phyloP scores from a whole-genome alignment of 805 yeast species.

The Kazachstania kunashirensis region DNA sequence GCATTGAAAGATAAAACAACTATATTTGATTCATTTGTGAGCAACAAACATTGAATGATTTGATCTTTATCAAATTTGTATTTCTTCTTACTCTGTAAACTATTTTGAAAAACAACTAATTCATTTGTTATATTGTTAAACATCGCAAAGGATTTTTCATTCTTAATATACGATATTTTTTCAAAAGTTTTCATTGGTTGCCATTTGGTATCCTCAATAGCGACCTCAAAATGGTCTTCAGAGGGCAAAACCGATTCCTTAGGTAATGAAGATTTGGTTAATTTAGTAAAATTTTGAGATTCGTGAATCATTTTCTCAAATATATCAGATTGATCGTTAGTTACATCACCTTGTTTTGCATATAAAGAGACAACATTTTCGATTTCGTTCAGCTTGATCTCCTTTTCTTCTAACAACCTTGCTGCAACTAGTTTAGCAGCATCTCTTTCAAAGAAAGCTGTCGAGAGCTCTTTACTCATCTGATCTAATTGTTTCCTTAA shows the following conservation, averaged over 20 bases:
- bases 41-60: no score
- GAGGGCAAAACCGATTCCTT: background rate
- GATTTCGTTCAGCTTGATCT: conserved; percentile 53
- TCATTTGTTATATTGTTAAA: no score
- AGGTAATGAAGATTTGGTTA: background rate
- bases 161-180: background rate
- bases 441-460: conserved; percentile 75
- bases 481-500: conserved; percentile 60
- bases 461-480: conserved; percentile 62
- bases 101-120: no score
- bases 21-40: background rate
- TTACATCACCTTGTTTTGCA: background rate
- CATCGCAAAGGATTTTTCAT: background rate
- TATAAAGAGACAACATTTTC: background rate
- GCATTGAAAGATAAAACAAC: background rate
- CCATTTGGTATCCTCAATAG: no score
- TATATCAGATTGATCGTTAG: background rate
- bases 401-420: conserved; percentile 61
- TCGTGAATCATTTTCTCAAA: background rate
- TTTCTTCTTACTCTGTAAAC: no score
- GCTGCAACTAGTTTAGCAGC: conserved; percentile 87
- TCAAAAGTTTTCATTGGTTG: background rate
- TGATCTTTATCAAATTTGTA: no score
- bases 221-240: no score
- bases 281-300: background rate